Evolutionary conservation across 148 eudicot genomes (phyloP), one percentile per base, ranked within the genome.

Genomic region (Vaccinium myrtillus): DNA sequence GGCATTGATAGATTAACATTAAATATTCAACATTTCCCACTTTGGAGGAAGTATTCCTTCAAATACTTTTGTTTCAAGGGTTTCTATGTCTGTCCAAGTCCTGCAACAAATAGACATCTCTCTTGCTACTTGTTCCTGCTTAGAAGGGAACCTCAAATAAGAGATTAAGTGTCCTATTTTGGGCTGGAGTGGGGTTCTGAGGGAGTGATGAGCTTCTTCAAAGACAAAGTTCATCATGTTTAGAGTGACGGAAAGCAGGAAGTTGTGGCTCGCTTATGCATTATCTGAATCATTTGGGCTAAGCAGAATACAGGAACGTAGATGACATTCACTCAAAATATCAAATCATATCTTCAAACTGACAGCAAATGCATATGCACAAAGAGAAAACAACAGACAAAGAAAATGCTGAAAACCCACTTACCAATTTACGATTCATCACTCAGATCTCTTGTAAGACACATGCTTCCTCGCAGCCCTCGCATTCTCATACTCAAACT

Each of bases 401-500:
- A 1, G 46, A 74, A 65, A 49, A 46, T 43, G 8, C 54, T 10
- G 6, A 36, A 69, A 74, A 32, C 83, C 54, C 79, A 77, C 84
- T 82, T 82, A 77, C 87, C 70, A 39, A 8, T 11, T 12, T 5
- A 63, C n/a, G 25, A 69, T 53, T 8, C 25, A 23, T 86, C 84
- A 86, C 65, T 86, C 87, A 18, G 87, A 78, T 36, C 87, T 63
- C 80, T 82, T 86, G 80, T 86, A 82, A 54, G 87, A 82, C 32
- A 65, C 84, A 39, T 82, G 87, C 19, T 77, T 86, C 82, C 87
- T 61, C 43, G 87, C 84, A 82, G 87, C 87, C 51, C 84, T 82
- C 0, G 87, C 87, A 23, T 82, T 82, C 16, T 93, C 98, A 49
- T 93, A 96, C 92, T 96, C 99, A 82, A 96, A 96, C 88, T 91